phyloP scores from a whole-genome alignment of 2,329 filamentous ascomycete genomes.

The Chaetothyriales sp. region DNA sequence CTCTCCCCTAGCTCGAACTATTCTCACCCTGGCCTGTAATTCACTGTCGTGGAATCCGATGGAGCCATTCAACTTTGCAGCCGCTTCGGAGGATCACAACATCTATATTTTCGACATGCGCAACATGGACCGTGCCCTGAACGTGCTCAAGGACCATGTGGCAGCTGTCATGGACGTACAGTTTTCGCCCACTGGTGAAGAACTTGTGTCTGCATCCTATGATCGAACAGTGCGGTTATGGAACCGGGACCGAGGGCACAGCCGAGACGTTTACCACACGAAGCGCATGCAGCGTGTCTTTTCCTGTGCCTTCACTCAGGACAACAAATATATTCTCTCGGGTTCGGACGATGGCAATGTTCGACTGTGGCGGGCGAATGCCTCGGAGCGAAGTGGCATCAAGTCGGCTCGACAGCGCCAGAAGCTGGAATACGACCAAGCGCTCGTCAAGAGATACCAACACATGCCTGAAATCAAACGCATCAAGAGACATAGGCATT shows the following conservation, averaged over 20 bases:
- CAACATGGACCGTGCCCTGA: constrained; percentile 72
- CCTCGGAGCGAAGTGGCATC: constrained; percentile 67
- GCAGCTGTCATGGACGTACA: constrained; percentile 92
- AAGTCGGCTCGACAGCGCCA: constrained; percentile 74
- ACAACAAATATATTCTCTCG: constrained; percentile 75
- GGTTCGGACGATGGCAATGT: constrained; percentile 90
- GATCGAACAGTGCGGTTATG: constrained; percentile 79
- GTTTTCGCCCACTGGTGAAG: constrained; percentile 85
- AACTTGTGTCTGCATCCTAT: constrained; percentile 79
- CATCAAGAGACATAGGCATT: constrained; percentile 78
- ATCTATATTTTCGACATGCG: constrained; percentile 88
- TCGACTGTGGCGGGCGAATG: constrained; percentile 75
- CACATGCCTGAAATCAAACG: constrained; percentile 94
- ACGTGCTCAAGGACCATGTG: constrained; percentile 81
- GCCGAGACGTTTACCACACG: constrained; percentile 88
- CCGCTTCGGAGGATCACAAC: constrained; percentile 90
- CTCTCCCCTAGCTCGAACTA: constrained; percentile 63
- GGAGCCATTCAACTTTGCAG: constrained; percentile 89
- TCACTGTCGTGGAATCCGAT: constrained; percentile 86
- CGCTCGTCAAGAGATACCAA: constrained; percentile 65
- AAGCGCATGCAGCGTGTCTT: constrained; percentile 96
- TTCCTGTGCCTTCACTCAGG: constrained; percentile 68
- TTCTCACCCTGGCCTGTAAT: constrained; percentile 71
- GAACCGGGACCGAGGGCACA: constrained; percentile 65
- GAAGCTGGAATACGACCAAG: constrained; percentile 80